Conservation (phyloP, 2,329 filamentous ascomycete genomes). For the Rhynchosporium agropyri region DNA sequence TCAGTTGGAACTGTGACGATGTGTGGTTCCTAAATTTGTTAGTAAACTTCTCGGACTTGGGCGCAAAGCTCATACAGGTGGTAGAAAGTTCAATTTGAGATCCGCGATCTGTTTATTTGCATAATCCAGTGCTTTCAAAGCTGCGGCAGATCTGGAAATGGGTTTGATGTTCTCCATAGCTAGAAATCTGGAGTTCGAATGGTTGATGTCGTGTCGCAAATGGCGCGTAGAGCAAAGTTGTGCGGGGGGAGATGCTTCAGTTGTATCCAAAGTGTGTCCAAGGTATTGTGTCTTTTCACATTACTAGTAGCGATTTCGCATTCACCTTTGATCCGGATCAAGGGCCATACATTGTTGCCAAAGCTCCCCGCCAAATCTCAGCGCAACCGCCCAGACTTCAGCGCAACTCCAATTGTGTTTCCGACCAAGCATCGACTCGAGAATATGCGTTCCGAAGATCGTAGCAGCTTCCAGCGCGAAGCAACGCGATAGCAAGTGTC, state of each 20-base stretch:
- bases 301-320: background rate
- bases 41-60: constrained; percentile 19
- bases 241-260: background rate
- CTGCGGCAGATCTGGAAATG: constrained; percentile 16
- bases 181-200: background rate
- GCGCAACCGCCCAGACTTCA: constrained; percentile 20
- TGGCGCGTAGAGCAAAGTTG: background rate
- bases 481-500: background rate
- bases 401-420: constrained; percentile 8
- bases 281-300: background rate
- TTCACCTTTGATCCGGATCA: constrained; percentile 16
- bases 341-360: constrained; percentile 23
- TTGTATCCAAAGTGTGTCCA: background rate
- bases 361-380: constrained; percentile 15
- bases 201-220: constrained; percentile 4
- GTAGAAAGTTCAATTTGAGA: constrained; percentile 34
- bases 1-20: constrained; percentile 36
- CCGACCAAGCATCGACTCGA: constrained; percentile 14
- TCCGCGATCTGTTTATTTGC: constrained; percentile 34
- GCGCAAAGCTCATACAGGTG: constrained; percentile 32
- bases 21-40: constrained; percentile 36
- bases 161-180: constrained; percentile 20
- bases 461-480: constrained; percentile 1
- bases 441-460: background rate
- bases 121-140: constrained; percentile 23